Evolutionary conservation across 2,329 filamentous ascomycete species (phyloP).

Genomic region (Exophiala xenobiotica): DNA sequence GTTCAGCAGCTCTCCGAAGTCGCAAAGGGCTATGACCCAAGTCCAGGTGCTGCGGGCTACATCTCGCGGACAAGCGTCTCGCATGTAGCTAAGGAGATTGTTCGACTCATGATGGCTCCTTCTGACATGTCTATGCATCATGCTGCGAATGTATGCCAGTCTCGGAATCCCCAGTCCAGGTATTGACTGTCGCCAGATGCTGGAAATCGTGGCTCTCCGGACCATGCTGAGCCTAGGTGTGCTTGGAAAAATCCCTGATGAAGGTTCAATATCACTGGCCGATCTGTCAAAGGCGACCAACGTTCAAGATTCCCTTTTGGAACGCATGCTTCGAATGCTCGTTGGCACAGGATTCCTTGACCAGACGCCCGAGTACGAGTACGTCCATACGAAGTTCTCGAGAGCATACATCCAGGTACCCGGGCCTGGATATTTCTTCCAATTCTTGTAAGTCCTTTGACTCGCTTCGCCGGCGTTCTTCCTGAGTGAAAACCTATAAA

Average conservation of each 20-base stretch:
- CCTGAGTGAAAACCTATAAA: neutral
- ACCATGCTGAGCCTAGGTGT: constrained; percentile 28
- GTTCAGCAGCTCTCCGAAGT: constrained; percentile 4
- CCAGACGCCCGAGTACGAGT: constrained; percentile 8
- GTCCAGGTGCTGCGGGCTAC: constrained; percentile 7
- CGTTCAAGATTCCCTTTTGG: constrained; percentile 18
- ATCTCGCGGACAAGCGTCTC: constrained; percentile 10
- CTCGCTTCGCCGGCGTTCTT: neutral
- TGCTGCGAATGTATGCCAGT: constrained; percentile 14
- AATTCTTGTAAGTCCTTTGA: constrained; percentile 10
- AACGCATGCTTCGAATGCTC: constrained; percentile 17
- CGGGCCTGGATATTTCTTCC: constrained; percentile 19
- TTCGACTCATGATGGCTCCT: constrained; percentile 17
- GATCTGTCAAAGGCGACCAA: constrained; percentile 10
- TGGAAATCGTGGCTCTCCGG: constrained; percentile 28
- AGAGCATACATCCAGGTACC: constrained; percentile 13
- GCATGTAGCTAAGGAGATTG: constrained; percentile 13
- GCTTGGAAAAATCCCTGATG: constrained; percentile 28
- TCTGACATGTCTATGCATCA: constrained; percentile 15
- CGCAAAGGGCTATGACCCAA: constrained; percentile 8
- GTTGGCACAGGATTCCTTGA: constrained; percentile 19
- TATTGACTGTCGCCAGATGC: constrained; percentile 13
- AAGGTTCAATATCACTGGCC: constrained; percentile 20
- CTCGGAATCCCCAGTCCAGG: too few relatives aligned
- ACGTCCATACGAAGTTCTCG: constrained; percentile 20